Conservation (phyloP, 805 yeast genomes). For the Candida patagonica region DNA sequence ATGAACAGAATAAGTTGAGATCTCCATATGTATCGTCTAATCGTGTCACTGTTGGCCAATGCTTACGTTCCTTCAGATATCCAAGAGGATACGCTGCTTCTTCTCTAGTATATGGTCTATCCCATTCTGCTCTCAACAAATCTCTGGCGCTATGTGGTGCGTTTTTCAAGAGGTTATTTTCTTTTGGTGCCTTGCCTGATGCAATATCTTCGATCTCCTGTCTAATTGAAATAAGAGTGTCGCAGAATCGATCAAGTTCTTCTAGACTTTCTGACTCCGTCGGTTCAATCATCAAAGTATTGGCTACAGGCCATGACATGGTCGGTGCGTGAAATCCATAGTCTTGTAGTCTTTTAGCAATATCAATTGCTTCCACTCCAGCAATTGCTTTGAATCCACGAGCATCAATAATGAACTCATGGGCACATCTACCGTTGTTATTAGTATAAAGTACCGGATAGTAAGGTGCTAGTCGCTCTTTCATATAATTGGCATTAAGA, state of each 20-base stretch:
- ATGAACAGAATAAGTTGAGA: slow-evolving; percentile 82
- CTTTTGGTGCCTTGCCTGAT: slow-evolving; percentile 46
- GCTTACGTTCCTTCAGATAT: slow-evolving; percentile 62
- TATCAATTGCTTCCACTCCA: slow-evolving; percentile 90
- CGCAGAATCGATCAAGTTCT: slow-evolving; percentile 85
- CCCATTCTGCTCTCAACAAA: slow-evolving; percentile 64
- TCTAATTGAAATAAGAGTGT: slow-evolving; percentile 75
- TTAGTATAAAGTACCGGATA: slow-evolving; percentile 69
- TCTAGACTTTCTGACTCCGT: slow-evolving; percentile 87
- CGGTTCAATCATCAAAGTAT: slow-evolving; percentile 96
- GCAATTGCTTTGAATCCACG: slow-evolving; percentile 64
- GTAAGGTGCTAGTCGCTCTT: slow-evolving; percentile 58
- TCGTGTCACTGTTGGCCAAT: slow-evolving; percentile 94
- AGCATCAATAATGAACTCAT: slow-evolving; percentile 89
- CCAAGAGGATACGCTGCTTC: slow-evolving; percentile 88
- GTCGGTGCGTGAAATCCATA: slow-evolving; percentile 99
- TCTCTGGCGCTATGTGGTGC: slow-evolving; percentile 90
- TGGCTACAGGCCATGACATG: slow-evolving; percentile 97
- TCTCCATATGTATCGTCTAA: slow-evolving; percentile 95
- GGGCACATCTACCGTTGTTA: slow-evolving; percentile 75
- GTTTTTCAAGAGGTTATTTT: slow-evolving; percentile 56
- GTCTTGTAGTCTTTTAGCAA: slow-evolving; percentile 95
- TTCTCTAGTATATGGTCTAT: slow-evolving; percentile 84
- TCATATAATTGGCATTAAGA: slow-evolving; percentile 94
- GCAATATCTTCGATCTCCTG: slow-evolving; percentile 69